phyloP scores from a whole-genome alignment of 1,139 yeast genomes.

The Blastobotrys proliferans region DNA sequence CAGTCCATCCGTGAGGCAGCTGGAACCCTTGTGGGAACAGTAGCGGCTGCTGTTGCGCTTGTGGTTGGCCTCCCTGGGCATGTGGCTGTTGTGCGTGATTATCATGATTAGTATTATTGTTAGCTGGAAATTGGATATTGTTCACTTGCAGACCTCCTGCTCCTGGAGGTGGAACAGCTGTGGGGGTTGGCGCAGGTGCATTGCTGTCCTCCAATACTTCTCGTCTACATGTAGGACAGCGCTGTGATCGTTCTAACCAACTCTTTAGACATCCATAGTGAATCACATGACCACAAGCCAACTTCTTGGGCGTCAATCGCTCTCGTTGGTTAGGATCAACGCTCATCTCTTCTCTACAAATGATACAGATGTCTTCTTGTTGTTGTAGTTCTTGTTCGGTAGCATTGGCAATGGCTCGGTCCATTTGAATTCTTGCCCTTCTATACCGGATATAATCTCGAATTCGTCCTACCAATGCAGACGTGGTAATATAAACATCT shows the following conservation, averaged over 20 bases:
- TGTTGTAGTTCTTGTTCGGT: constrained; percentile 59
- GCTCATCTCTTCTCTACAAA: constrained; percentile 80
- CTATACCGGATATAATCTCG: constrained; percentile 52
- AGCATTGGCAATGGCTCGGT: constrained; percentile 50
- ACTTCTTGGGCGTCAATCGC: constrained; percentile 65
- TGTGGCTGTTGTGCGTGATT: constrained; percentile 8
- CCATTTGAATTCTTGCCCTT: constrained; percentile 62
- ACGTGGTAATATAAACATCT: constrained; percentile 56
- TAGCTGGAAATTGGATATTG: background rate
- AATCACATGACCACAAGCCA: constrained; percentile 80
- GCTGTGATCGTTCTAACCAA: constrained; percentile 89
- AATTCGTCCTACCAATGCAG: constrained; percentile 48
- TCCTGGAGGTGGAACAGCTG: constrained; percentile 11
- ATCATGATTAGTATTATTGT: constrained; percentile 1
- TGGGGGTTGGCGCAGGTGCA: constrained; percentile 11
- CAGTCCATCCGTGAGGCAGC: constrained; percentile 24
- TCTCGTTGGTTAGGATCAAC: constrained; percentile 32
- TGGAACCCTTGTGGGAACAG: constrained; percentile 10
- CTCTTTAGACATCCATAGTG: constrained; percentile 88
- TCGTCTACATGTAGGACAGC: constrained; percentile 87
- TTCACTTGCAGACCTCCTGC: no score
- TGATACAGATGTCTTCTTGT: constrained; percentile 65
- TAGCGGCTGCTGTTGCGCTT: constrained; percentile 4
- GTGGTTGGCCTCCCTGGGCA: no score
- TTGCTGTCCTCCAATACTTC: constrained; percentile 45